Conservation (phyloP, 208 protist genomes). For the Leishmania turanica region DNA sequence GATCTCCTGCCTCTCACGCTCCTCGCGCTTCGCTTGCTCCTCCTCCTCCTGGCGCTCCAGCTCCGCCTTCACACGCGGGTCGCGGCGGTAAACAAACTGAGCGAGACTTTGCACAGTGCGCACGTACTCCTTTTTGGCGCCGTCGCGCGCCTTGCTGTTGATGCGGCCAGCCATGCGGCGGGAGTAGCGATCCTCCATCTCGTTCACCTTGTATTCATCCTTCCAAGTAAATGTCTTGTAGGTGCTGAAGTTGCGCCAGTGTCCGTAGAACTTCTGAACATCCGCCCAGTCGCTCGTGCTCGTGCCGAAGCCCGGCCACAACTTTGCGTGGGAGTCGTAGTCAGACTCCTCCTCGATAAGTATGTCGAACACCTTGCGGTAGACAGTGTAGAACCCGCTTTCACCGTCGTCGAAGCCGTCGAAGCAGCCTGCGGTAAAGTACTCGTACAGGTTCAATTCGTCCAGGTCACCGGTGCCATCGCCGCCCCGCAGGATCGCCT, state of each 20-base stretch:
- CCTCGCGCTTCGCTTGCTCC: slow-evolving; percentile 55
- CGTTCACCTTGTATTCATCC: slow-evolving; percentile 92
- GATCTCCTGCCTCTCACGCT: slow-evolving; percentile 53
- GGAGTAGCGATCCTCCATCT: slow-evolving; percentile 89
- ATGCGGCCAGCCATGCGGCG: slow-evolving; percentile 84
- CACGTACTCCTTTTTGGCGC: slow-evolving; percentile 87
- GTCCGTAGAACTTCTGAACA: slow-evolving; percentile 78
- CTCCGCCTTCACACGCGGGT: slow-evolving; percentile 82
- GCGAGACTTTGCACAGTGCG: slow-evolving; percentile 77
- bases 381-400: slow-evolving; percentile 82
- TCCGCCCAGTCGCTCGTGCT: slow-evolving; percentile 58
- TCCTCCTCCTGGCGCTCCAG: slow-evolving; percentile 61
- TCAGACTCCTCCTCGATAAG: slow-evolving; percentile 76
- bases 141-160: slow-evolving; percentile 80
- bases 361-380: slow-evolving; percentile 73
- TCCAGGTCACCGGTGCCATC: slow-evolving; percentile 58
- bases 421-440: slow-evolving; percentile 83
- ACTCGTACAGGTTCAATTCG: slow-evolving; percentile 83
- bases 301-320: slow-evolving; percentile 77
- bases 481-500: slow-evolving; percentile 75
- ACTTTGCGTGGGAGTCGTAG: slow-evolving; percentile 53
- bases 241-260: slow-evolving; percentile 90
- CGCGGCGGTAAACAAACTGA: slow-evolving; percentile 85
- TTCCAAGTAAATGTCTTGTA: slow-evolving; percentile 89
- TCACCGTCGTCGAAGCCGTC: slow-evolving; percentile 80